Percentiles rank a stretch among this genome's conserved stretches.
These are phyloP conservation scores for Sugiyamaella castrensis DNA, from an alignment of 1,139 yeast genomes.

Conservation along the genomic window DNA sequence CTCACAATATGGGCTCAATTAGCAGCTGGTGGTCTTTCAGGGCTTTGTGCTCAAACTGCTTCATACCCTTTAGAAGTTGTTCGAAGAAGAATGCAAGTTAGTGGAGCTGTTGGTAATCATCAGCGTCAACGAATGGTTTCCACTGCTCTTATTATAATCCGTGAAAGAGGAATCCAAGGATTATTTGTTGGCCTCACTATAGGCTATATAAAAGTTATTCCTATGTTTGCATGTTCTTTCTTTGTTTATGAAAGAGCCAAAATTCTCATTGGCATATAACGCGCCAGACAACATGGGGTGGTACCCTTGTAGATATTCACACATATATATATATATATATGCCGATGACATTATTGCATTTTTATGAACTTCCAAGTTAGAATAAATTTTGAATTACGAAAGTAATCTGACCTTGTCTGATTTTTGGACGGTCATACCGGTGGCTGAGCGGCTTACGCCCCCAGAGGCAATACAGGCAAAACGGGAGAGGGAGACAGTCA, in stretches of 20 bases:
- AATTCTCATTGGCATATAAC: constrained; percentile 55
- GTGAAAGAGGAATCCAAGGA: constrained; percentile 68
- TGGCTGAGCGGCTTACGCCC: constrained; percentile 11
- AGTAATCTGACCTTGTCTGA: no score
- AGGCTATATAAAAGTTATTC: constrained; percentile 91
- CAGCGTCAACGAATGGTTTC: constrained; percentile 38
- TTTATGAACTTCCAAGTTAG: not conserved
- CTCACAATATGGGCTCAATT: constrained; percentile 89
- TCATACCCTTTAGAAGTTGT: constrained; percentile 96
- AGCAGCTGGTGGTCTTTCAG: constrained; percentile 91
- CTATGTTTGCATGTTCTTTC: constrained; percentile 97
- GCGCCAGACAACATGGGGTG: not conserved
- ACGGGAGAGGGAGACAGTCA: no score
- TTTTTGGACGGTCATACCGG: no score
- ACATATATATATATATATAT: no score
- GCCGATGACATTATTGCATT: not conserved
- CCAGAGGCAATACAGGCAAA: constrained; percentile 4
- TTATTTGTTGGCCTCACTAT: constrained; percentile 91
- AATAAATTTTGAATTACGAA: no score
- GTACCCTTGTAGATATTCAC: no score
- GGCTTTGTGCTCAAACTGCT: constrained; percentile 92
- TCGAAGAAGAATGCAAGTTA: constrained; percentile 93
- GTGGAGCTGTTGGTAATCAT: constrained; percentile 55
- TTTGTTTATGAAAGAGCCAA: constrained; percentile 90
- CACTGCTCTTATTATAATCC: constrained; percentile 50